phyloP scores from a whole-genome alignment of 306 rosid species.

The Trifolium fragiferum region DNA sequence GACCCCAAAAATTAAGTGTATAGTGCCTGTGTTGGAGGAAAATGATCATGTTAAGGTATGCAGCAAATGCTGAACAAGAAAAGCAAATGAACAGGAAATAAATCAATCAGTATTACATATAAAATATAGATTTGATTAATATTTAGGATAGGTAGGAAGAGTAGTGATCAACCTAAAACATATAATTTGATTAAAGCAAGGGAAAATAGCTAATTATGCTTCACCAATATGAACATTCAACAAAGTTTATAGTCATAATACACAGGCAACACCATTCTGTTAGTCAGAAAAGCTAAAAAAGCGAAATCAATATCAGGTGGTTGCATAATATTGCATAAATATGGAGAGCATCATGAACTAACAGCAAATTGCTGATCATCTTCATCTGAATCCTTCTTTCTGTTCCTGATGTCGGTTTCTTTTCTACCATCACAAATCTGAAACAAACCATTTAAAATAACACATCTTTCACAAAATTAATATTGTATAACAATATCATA shows the following conservation, averaged over 20 bases:
- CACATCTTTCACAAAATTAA: slow-evolving; percentile 24
- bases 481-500: slow-evolving; percentile 29
- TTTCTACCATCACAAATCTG: slow-evolving; percentile 93
- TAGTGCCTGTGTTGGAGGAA: not conserved
- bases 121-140: slow-evolving; percentile 3
- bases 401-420: slow-evolving; percentile 77
- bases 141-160: not conserved
- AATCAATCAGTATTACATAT: not conserved
- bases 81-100: not conserved
- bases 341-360: slow-evolving; percentile 45
- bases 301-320: slow-evolving; percentile 32
- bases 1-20: not conserved
- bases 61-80: not conserved
- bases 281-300: slow-evolving; percentile 3
- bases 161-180: slow-evolving; percentile 5
- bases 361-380: slow-evolving; percentile 80
- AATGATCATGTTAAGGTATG: slow-evolving; percentile 20
- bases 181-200: slow-evolving; percentile 16
- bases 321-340: slow-evolving; percentile 6
- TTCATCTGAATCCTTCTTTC: slow-evolving; percentile 81
- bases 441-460: slow-evolving; percentile 21
- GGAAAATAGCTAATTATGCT: slow-evolving; percentile 19
- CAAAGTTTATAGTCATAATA: not conserved
- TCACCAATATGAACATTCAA: slow-evolving; percentile 21
- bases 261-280: not conserved